phyloP scores from a whole-genome alignment of 495 filamentous ascomycete genomes.

The Tuber calosporum region DNA sequence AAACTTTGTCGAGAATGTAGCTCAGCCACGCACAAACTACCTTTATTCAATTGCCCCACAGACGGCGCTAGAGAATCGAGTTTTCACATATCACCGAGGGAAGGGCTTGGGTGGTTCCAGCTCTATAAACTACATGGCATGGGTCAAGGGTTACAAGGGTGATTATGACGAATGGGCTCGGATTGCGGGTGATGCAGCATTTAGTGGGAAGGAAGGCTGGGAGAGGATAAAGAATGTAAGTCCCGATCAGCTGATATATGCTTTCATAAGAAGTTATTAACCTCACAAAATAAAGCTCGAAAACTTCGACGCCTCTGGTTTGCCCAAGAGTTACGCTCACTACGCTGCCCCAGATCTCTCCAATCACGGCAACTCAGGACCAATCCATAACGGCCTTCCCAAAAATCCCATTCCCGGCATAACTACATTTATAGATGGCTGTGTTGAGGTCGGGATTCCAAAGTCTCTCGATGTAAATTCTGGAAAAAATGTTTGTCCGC shows the following conservation, averaged over 20 bases:
- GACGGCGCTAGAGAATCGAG: slow-evolving; percentile 42
- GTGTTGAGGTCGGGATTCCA: slow-evolving; percentile 23
- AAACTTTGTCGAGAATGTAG: slow-evolving; percentile 32
- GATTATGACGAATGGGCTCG: slow-evolving; percentile 46
- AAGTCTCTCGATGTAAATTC: slow-evolving; percentile 27
- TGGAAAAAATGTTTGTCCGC: slow-evolving; percentile 21
- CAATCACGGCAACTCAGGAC: slow-evolving; percentile 26
- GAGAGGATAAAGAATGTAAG: slow-evolving; percentile 30
- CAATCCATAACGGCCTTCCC: slow-evolving; percentile 27
- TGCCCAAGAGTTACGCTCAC: slow-evolving; percentile 16
- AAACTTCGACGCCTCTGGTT: slow-evolving; percentile 23
- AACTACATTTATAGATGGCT: slow-evolving; percentile 29
- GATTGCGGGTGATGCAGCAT: slow-evolving; percentile 22
- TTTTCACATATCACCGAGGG: slow-evolving; percentile 45
- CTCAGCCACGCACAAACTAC: slow-evolving; percentile 28
- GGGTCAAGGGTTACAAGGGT: slow-evolving; percentile 42
- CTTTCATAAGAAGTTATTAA: slow-evolving; percentile 2
- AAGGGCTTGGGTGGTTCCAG: slow-evolving; percentile 52
- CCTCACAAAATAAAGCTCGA: slow-evolving; percentile 19
- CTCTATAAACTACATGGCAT: slow-evolving; percentile 49
- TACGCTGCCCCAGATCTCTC: slow-evolving; percentile 20
- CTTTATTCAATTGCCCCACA: slow-evolving; percentile 34
- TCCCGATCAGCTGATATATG: background rate
- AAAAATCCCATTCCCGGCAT: slow-evolving; percentile 25
- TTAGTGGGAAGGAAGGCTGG: slow-evolving; percentile 37